Evolutionary conservation across 768 basidiomycete genomes (phyloP), one percentile per base, ranked within the genome.

Genomic region (Suillus luteus): DNA sequence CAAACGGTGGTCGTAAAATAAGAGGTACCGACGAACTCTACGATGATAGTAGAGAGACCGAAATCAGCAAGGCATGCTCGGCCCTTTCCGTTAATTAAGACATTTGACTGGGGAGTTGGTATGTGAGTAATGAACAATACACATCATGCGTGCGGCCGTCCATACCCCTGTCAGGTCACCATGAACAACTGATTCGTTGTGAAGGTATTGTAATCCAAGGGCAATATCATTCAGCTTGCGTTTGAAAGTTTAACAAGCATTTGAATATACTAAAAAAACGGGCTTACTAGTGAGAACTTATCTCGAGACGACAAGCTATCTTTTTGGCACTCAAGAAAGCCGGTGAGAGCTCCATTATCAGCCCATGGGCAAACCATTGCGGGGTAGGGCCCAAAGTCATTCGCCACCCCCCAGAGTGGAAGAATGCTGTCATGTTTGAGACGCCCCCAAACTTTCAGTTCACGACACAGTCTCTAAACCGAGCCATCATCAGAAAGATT

Each of bases 61-160:
- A 85, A 85, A 67, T 85, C 83, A 1, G 82, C 77, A 7, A 85
- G 72, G 55, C 80, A 80, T 14, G 83, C 83, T 14, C 75, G 71
- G 19, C 75, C 75, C 4, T 72, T 40, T 6, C 72, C 74, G 9
- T 77, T 76, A 14, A 85, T 75, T 31, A 85, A 73, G 57, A 85
- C 78, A 63, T 85, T 85, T 17, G 59, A 72, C 74, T 73, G 35
- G n/a, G 46, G 15, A 15, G 17, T 33, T 5, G 2, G 33, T 2
- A 33, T 11, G 5, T 54, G 19, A 54, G 52, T 63, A 38, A 62
- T 15, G 14, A 33, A 35, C 1, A 11, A 24, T 40, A 31, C n/a
- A 38, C 54, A 5, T 22, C 7, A 1, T 14, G 19, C 2, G n/a
- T 3, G 24, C 2, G 9, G 17, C n/a, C 3, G 2, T 38, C 6